phyloP scores from a whole-genome alignment of 768 basidiomycete genomes.

The Floccularia luteovirens region DNA sequence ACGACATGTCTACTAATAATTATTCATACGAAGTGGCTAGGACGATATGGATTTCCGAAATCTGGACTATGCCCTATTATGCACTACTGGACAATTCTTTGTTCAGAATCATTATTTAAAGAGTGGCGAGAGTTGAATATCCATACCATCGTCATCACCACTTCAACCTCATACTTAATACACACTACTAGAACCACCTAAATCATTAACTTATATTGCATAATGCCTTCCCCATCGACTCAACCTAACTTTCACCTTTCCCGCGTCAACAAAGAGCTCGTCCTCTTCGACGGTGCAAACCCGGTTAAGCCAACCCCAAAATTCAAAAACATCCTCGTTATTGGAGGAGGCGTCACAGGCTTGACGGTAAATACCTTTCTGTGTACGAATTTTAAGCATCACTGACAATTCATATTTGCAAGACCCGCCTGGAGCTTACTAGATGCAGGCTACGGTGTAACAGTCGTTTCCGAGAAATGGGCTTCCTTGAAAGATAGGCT shows the following conservation, averaged over 20 bases:
- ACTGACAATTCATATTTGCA: conserved; percentile 2
- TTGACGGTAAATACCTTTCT: conserved; percentile 2
- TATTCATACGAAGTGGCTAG: too few relatives aligned
- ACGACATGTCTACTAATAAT: too few relatives aligned
- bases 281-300: conserved; percentile 4
- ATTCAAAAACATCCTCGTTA: conserved; percentile 3
- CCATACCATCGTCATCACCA: too few relatives aligned
- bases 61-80: too few relatives aligned
- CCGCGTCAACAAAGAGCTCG: conserved; percentile 2
- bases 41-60: too few relatives aligned
- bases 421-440: conserved; percentile 23
- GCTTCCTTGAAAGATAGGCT: conserved; percentile 11
- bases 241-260: conserved; percentile 3
- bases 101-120: too few relatives aligned
- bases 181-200: too few relatives aligned
- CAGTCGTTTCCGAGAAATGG: conserved; percentile 19
- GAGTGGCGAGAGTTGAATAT: too few relatives aligned
- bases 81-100: too few relatives aligned
- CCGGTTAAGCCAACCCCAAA: neutral
- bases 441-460: conserved; percentile 27
- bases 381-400: neutral
- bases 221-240: neutral
- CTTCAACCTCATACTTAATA: too few relatives aligned
- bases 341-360: conserved; percentile 7
- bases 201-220: too few relatives aligned